These are phyloP conservation scores for Trichoderma sp. DNA, from an alignment of 2,329 filamentous ascomycete species.

Conservation along the genomic window DNA sequence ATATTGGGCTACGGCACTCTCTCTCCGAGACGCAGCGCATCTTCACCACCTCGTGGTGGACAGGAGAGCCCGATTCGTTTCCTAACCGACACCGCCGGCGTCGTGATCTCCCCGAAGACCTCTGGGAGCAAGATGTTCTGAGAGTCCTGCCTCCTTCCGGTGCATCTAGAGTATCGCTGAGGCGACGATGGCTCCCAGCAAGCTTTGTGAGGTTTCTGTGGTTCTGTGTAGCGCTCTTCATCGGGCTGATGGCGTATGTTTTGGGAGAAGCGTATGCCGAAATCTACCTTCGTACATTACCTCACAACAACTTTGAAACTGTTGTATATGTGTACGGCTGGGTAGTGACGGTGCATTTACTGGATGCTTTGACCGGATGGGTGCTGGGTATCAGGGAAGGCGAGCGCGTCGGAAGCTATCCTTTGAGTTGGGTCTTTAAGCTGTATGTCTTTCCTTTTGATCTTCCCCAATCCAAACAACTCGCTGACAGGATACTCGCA, in stretches of 20 bases:
- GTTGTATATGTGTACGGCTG: conserved; percentile 70
- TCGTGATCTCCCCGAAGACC: conserved; percentile 36
- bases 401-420: conserved; percentile 66
- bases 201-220: conserved; percentile 68
- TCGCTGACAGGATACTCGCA: conserved; percentile 26
- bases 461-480: background rate
- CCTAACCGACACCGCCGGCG: conserved; percentile 44
- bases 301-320: conserved; percentile 64
- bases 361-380: conserved; percentile 65
- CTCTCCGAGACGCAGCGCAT: conserved; percentile 66
- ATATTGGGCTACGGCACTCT: conserved; percentile 58
- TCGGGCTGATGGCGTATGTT: conserved; percentile 64
- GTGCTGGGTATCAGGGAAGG: conserved; percentile 65
- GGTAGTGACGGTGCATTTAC: conserved; percentile 63
- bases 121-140: conserved; percentile 40
- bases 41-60: conserved; percentile 66
- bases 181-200: conserved; percentile 58
- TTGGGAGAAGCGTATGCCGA: conserved; percentile 68
- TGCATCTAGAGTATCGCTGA: conserved; percentile 40
- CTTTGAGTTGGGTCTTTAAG: conserved; percentile 70
- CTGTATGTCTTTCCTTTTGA: conserved; percentile 46
- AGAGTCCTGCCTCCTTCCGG: conserved; percentile 28
- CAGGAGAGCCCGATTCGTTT: conserved; percentile 53
- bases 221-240: conserved; percentile 63
- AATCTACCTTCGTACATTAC: conserved; percentile 64